phyloP scores from a whole-genome alignment of 371 early-diverging fungal genomes.

The Mucor indicus region DNA sequence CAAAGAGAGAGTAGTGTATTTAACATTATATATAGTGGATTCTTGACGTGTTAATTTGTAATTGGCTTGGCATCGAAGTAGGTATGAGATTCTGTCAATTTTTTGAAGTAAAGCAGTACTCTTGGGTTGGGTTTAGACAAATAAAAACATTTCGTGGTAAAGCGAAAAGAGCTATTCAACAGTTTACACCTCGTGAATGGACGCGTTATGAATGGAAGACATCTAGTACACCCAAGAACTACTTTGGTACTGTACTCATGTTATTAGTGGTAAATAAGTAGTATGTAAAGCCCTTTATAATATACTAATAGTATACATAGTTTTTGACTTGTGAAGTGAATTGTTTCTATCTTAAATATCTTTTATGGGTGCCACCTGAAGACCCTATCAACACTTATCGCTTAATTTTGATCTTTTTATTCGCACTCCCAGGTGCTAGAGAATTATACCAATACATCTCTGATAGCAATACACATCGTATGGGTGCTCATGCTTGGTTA shows the following conservation, averaged over 20 bases:
- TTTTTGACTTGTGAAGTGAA: slow-evolving; percentile 84
- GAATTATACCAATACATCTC: slow-evolving; percentile 90
- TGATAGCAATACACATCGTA: slow-evolving; percentile 69
- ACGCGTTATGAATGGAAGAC: slow-evolving; percentile 90
- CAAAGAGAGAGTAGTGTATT: too few relatives aligned
- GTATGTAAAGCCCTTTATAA: background rate
- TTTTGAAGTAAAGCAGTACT: slow-evolving; percentile 88
- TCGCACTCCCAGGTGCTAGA: slow-evolving; percentile 82
- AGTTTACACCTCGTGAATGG: slow-evolving; percentile 95
- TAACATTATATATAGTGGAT: slow-evolving; percentile 83
- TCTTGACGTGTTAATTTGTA: slow-evolving; percentile 91
- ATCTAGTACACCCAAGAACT: slow-evolving; percentile 77
- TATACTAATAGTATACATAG: slow-evolving; percentile 30
- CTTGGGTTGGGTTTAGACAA: slow-evolving; percentile 88
- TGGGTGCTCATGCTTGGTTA: slow-evolving; percentile 92
- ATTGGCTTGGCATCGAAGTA: slow-evolving; percentile 90
- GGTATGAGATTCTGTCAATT: slow-evolving; percentile 97
- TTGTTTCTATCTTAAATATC: slow-evolving; percentile 91
- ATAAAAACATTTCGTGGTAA: slow-evolving; percentile 84
- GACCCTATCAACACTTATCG: slow-evolving; percentile 82
- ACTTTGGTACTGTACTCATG: slow-evolving; percentile 65
- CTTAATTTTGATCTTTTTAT: slow-evolving; percentile 77
- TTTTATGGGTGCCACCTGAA: slow-evolving; percentile 91
- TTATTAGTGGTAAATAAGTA: slow-evolving; percentile 59
- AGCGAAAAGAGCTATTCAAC: slow-evolving; percentile 83